Evolutionary conservation across 768 basidiomycete species (phyloP), one percentile per base, ranked within the genome.

Genomic region (Tulasnella sp.): DNA sequence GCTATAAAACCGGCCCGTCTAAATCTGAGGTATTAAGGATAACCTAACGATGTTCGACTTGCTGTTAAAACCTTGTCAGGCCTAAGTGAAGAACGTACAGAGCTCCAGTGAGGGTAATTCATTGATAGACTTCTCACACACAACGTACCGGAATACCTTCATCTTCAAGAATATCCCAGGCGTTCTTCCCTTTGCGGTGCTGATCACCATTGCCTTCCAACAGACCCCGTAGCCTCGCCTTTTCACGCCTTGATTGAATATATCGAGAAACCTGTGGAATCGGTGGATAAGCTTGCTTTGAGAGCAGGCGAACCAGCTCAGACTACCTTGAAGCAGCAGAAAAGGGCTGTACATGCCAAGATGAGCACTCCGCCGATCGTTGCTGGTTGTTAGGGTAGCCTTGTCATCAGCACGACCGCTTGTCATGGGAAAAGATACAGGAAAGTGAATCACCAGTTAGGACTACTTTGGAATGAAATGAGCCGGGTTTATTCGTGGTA

Each of bases 61-160:
- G n/a, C 24, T n/a, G 52, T 6, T 21, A n/a, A 52, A 10, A 21
- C 24, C 27, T 68, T 34, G 36, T 68, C 18, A 68, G 27, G 62
- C 62, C 62, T 68, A 68, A 68, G 27, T 1, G 62, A 31, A 68
- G 16, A 10, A 1, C 7, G 31, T 18, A 68, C 27, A 68, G 27
- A 68, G 27, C 34, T 68, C 44, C 21, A 2, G 62, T 16, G 27
- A 34, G 16, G 62, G 4, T 36, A 27, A 68, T 12, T 68, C 31
- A 68, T 27, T 34, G n/a, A 52, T n/a, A 9, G 3, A 39, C 12
- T 21, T n/a, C 36, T 42, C 40, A 31, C 6, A 48, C 7, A 48
- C 14, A 42, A 77, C 76, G 21, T 46, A 79, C 78, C 7, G 78
- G 78, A n/a, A 79, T 79, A 31, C 78, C 78, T 48, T 79, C 78